Percentiles rank a stretch among this genome's conserved stretches.
Evolutionary conservation across 2,329 filamentous ascomycete species (phyloP).

Genomic region (Aspergillus candidus): DNA sequence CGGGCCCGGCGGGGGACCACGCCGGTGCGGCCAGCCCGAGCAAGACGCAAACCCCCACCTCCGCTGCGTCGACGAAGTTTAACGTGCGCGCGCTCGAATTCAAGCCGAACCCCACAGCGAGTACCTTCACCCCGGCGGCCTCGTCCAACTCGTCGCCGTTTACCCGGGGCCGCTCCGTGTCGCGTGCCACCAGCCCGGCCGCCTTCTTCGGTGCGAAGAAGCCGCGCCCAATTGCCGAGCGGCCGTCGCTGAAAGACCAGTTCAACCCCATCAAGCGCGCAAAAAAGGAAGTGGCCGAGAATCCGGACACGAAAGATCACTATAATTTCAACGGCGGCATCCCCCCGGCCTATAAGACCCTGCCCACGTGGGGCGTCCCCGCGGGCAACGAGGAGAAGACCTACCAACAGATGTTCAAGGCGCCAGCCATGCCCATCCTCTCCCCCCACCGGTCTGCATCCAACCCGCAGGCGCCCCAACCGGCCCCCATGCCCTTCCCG

Average conservation of each 20-base stretch:
- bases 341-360: conserved; percentile 74
- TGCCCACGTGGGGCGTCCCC: conserved; percentile 73
- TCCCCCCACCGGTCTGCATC: conserved; percentile 60
- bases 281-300: conserved; percentile 56
- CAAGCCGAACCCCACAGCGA: conserved; percentile 74
- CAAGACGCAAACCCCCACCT: conserved; percentile 49
- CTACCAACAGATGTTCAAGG: conserved; percentile 76
- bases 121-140: conserved; percentile 67
- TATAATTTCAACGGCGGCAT: conserved; percentile 77
- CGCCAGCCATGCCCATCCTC: conserved; percentile 54
- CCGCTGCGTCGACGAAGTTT: conserved; percentile 49
- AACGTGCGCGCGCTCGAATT: conserved; percentile 68
- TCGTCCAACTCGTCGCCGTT: conserved; percentile 60
- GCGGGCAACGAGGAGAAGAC: conserved; percentile 68
- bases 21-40: conserved; percentile 39
- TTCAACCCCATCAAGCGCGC: conserved; percentile 65
- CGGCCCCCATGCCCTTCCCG: conserved; percentile 77
- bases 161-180: conserved; percentile 47
- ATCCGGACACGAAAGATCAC: conserved; percentile 46
- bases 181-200: conserved; percentile 44
- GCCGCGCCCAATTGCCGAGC: conserved; percentile 54
- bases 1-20: conserved; percentile 60
- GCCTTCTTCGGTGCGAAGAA: conserved; percentile 65
- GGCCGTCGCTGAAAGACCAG: conserved; percentile 48
- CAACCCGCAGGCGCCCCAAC: conserved; percentile 68